Percentiles rank a stretch among this genome's conserved stretches.
Conservation (phyloP, 164 flowering plant species). For the Magnolia kwangsiensis region DNA sequence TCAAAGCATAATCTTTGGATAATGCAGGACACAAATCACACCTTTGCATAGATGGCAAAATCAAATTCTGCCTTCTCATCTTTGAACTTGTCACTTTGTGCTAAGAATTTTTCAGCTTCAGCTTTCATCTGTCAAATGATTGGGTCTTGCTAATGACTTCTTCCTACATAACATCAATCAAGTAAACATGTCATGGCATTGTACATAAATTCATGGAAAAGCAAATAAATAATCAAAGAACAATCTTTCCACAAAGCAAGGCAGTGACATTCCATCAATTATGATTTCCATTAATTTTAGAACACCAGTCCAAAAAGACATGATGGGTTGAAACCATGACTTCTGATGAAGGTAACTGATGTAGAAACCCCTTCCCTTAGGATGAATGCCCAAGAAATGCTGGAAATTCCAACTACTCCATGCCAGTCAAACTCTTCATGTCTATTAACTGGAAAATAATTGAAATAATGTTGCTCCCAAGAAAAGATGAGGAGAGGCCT, state of each 20-base stretch:
- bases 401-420: background rate
- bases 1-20: background rate
- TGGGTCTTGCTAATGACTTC: conserved; percentile 57
- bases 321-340: background rate
- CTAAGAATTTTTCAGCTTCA: conserved; percentile 81
- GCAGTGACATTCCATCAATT: background rate
- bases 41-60: conserved; percentile 71
- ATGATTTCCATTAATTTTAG: background rate
- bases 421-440: too few relatives aligned
- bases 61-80: conserved; percentile 77
- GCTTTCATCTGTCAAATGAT: conserved; percentile 50
- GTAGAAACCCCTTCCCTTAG: background rate
- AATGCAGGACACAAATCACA: conserved; percentile 12
- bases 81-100: conserved; percentile 64
- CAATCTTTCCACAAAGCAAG: background rate
- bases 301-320: background rate
- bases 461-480: too few relatives aligned
- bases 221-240: background rate
- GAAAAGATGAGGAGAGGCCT: too few relatives aligned
- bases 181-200: background rate
- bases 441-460: too few relatives aligned
- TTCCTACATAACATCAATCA: conserved; percentile 39
- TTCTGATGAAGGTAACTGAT: background rate
- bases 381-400: background rate
- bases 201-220: too few relatives aligned